Evolutionary conservation across 1,284 basidiomycete genomes (phyloP).

Genomic region (Leccinum pallidistipes): DNA sequence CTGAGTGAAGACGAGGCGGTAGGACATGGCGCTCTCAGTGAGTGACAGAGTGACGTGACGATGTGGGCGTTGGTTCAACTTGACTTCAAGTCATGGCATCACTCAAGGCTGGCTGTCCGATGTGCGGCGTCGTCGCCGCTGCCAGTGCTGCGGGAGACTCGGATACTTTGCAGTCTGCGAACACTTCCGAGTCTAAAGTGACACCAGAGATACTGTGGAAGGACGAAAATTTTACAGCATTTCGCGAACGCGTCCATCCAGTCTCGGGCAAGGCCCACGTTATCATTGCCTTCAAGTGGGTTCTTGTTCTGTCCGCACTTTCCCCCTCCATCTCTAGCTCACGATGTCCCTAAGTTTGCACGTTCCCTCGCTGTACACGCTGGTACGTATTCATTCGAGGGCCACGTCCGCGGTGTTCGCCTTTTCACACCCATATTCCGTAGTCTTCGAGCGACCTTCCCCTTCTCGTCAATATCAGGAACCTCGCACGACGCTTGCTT

Average conservation of each 20-base stretch:
- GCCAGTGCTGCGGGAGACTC: conserved; percentile 37
- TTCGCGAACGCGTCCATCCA: not conserved
- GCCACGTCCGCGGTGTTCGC: conserved; percentile 2
- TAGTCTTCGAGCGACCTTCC: conserved; percentile 66
- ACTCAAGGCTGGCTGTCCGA: conserved; percentile 61
- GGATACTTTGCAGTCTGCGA: conserved; percentile 38
- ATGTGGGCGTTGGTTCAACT: not conserved
- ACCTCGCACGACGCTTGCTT: conserved; percentile 2
- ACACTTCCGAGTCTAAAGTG: conserved; percentile 36
- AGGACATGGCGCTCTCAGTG: conserved; percentile 15
- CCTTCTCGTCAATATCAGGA: conserved; percentile 2
- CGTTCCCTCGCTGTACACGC: conserved; percentile 6
- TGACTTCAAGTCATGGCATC: conserved; percentile 28
- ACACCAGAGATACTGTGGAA: conserved; percentile 65
- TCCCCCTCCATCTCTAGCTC: not conserved
- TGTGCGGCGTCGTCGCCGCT: conserved; percentile 64
- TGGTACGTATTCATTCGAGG: conserved; percentile 3
- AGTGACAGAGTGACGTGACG: conserved; percentile 18
- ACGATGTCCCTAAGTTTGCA: not conserved
- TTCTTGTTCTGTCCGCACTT: conserved; percentile 16
- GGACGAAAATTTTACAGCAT: conserved; percentile 48
- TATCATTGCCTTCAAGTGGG: conserved; percentile 73
- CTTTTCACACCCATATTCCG: conserved; percentile 3
- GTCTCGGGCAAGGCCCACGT: conserved; percentile 64
- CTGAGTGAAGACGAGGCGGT: conserved; percentile 47